phyloP scores from a whole-genome alignment of 2,329 filamentous ascomycete species.

The Spiromastix sp. region DNA sequence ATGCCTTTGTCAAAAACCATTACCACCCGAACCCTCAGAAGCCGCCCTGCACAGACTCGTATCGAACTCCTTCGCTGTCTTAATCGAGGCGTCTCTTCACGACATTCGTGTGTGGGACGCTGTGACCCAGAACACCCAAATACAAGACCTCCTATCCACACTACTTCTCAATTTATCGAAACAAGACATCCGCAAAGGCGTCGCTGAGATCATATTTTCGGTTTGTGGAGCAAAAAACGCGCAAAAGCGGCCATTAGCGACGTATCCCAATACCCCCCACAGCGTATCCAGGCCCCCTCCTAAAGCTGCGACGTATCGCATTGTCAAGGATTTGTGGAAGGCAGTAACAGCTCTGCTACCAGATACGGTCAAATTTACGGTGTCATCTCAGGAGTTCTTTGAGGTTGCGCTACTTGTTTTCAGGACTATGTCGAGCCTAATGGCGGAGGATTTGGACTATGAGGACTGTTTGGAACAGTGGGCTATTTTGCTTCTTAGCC shows the following conservation, averaged over 20 bases:
- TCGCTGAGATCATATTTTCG: slow-evolving; percentile 29
- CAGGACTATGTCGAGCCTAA: slow-evolving; percentile 29
- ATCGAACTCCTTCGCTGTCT: slow-evolving; percentile 35
- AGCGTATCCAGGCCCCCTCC: slow-evolving; percentile 10
- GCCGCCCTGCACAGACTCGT: slow-evolving; percentile 25
- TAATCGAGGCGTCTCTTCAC: slow-evolving; percentile 40
- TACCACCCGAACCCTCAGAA: slow-evolving; percentile 10
- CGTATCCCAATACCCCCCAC: slow-evolving; percentile 9
- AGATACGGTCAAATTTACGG: slow-evolving; percentile 24
- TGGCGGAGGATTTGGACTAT: slow-evolving; percentile 26
- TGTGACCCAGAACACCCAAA: slow-evolving; percentile 28
- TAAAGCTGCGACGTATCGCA: slow-evolving; percentile 24
- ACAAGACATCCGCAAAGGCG: slow-evolving; percentile 26
- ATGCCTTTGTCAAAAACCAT: slow-evolving; percentile 15
- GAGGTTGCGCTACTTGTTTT: slow-evolving; percentile 34
- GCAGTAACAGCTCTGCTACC: slow-evolving; percentile 32
- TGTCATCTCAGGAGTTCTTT: slow-evolving; percentile 37
- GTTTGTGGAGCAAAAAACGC: slow-evolving; percentile 24
- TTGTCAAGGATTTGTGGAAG: slow-evolving; percentile 36
- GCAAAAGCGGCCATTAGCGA: slow-evolving; percentile 18
- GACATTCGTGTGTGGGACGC: slow-evolving; percentile 36
- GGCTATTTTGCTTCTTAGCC: slow-evolving; percentile 32
- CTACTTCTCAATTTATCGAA: slow-evolving; percentile 36
- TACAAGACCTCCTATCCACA: slow-evolving; percentile 28
- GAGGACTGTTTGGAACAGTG: slow-evolving; percentile 33